Base-by-base conservation (phyloP, 176 grass and related monocot species). In the Musa troglodytarum region DNA sequence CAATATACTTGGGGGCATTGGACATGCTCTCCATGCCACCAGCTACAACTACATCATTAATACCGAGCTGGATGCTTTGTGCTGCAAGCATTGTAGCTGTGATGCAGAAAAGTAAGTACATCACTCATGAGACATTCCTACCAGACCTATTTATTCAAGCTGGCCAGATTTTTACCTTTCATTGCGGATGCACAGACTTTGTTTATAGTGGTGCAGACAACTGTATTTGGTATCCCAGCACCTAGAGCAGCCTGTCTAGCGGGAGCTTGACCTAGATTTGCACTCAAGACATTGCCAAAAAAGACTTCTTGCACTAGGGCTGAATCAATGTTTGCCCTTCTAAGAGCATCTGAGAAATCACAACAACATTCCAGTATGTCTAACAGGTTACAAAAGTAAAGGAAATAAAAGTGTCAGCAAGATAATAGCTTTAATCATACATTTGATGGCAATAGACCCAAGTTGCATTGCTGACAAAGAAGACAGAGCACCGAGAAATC, bases 21-120 rank as follows among this genome's bases (percentile, higher is more conserved):
- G 92, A 96, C 92, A 96, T 96, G 84, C 89, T 96, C 72, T 96
- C 92, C 92, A 96, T 96, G n/a, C 92, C 92, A 54, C 92, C 92
- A 11, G 89, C 92, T 0, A 96, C 89, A 29, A 89, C 89, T 7
- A 89, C 79, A 74, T 96, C 92, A 2, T 92, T 89, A 61, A 83
- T 89, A 71, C 92, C 89, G 55, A 96, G 68, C 79, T 96, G 84
- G 64, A 96, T 96, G 28, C 84, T 87, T 85, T 96, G 92, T 14
- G 86, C 86, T 3, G 88, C 92, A 55, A 92, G 74, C 89, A 92
- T 92, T 77, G 87, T 78, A 82, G 92, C 92, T 96, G 76, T 53
- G 9, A 74, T 26, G 10, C n/a, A 73, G 34, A 16, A 63, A 69
- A 72, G 25, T 53, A 58, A 25, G 22, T 83, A 82, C 4, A 16